Evolutionary conservation across 2,329 filamentous ascomycete genomes (phyloP).

Genomic region (Emmonsia crescens): DNA sequence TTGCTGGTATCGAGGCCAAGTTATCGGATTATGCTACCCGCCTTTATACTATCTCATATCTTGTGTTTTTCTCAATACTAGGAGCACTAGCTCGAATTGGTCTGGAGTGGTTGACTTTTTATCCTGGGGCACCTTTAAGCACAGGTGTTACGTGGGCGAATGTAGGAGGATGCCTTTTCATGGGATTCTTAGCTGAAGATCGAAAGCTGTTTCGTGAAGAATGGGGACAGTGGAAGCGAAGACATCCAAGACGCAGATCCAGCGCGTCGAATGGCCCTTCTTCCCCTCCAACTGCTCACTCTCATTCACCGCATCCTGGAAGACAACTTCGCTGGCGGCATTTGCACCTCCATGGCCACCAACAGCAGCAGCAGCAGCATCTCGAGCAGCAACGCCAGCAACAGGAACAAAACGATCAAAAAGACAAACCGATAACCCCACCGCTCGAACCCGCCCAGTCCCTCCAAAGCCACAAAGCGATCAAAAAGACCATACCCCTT

Average conservation of each 20-base stretch:
- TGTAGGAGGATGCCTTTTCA: conserved; percentile 64
- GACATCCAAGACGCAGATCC: not conserved
- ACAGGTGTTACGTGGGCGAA: conserved; percentile 81
- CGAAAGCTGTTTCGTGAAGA: conserved; percentile 60
- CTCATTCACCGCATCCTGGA: conserved; percentile 25
- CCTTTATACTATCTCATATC: conserved; percentile 65
- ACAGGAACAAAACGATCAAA: not conserved
- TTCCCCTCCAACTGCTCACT: not conserved
- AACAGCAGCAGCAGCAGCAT: not conserved
- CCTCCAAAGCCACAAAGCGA: conserved; percentile 46
- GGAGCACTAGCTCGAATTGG: conserved; percentile 78
- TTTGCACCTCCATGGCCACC: conserved; percentile 15
- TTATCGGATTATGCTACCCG: conserved; percentile 46
- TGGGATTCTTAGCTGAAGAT: conserved; percentile 81
- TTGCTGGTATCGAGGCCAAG: conserved; percentile 7
- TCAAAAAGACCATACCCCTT: conserved; percentile 77
- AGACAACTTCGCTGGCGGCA: not conserved
- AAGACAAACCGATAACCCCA: not conserved
- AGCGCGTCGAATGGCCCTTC: not conserved
- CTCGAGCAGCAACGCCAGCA: not conserved
- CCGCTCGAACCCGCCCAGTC: conserved; percentile 26
- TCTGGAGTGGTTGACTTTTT: conserved; percentile 66
- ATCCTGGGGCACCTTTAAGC: conserved; percentile 62
- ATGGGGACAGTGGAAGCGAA: conserved; percentile 37
- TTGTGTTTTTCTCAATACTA: conserved; percentile 73